These are phyloP conservation scores for Daldinia loculata DNA, from an alignment of 495 filamentous ascomycete species.

Conservation along the genomic window DNA sequence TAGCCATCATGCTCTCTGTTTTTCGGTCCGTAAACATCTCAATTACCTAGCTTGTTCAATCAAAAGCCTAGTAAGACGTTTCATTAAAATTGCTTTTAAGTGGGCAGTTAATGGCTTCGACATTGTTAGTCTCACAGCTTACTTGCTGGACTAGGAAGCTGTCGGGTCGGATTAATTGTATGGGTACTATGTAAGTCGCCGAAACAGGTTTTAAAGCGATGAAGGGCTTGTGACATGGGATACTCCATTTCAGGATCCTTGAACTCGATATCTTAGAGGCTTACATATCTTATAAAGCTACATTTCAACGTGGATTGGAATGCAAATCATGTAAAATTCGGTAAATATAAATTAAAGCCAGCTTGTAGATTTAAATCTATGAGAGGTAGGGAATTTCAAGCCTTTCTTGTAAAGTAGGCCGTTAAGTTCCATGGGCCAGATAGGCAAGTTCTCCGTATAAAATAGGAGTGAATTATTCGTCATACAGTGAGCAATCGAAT, in stretches of 20 bases:
- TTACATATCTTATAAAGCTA: not conserved
- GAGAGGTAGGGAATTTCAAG: too few species aligned
- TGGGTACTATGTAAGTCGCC: not conserved
- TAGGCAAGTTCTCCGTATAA: too few species aligned
- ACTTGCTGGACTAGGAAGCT: slow-evolving; percentile 21
- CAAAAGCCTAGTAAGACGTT: slow-evolving; percentile 1
- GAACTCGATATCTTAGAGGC: not conserved
- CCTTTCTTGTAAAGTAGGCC: too few species aligned
- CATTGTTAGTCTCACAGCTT: slow-evolving; percentile 7
- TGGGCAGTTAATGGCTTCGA: slow-evolving; percentile 4
- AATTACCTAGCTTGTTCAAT: slow-evolving; percentile 20
- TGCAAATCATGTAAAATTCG: too few species aligned
- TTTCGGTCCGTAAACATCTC: slow-evolving; percentile 1
- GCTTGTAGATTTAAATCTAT: too few species aligned
- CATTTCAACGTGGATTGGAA: too few species aligned
- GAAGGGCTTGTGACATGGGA: not conserved
- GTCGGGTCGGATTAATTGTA: slow-evolving; percentile 3
- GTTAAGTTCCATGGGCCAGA: too few species aligned
- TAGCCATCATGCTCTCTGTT: slow-evolving; percentile 3
- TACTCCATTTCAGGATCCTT: not conserved
- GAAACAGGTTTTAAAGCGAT: not conserved
- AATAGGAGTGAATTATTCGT: too few species aligned
- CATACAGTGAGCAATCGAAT: too few species aligned
- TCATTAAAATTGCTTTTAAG: slow-evolving; percentile 20
- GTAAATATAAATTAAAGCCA: too few species aligned